Evolutionary conservation across 2,329 filamentous ascomycete genomes (phyloP).

Genomic region (Aureobasidium sp.): DNA sequence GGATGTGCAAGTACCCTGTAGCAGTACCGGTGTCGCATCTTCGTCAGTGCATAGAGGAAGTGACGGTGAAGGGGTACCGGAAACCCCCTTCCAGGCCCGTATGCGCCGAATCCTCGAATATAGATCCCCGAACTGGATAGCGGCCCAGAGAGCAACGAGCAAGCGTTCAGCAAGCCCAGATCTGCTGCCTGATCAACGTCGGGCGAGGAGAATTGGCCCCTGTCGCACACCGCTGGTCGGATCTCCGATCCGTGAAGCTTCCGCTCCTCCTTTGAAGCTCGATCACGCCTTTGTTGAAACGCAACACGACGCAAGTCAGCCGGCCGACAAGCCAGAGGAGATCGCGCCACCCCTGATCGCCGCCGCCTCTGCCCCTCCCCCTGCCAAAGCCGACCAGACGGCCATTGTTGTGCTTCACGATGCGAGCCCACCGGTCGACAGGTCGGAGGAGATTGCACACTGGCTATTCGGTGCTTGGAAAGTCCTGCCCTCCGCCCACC

Average conservation of each 20-base stretch:
- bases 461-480: not conserved
- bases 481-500: not conserved
- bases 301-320: not conserved
- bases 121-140: not conserved
- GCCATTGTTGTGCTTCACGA: not conserved
- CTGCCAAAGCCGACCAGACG: not conserved
- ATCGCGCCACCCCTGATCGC: too few relatives aligned
- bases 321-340: not conserved
- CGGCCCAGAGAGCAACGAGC: too few relatives aligned
- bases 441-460: not conserved
- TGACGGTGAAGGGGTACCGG: not conserved
- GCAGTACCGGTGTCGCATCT: not conserved
- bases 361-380: not conserved
- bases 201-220: not conserved
- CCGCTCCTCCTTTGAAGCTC: not conserved
- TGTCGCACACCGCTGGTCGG: not conserved
- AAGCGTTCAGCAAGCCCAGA: not conserved
- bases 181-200: not conserved
- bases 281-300: not conserved
- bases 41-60: not conserved
- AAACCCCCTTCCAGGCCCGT: not conserved
- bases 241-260: not conserved
- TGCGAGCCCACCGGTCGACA: not conserved
- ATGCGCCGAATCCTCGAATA: not conserved
- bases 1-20: not conserved